A percentile compares a stretch with the other conserved stretches of the same genome.
These are phyloP conservation scores for Boletus rubropictus DNA, from an alignment of 768 basidiomycete genomes.

Conservation along the genomic window DNA sequence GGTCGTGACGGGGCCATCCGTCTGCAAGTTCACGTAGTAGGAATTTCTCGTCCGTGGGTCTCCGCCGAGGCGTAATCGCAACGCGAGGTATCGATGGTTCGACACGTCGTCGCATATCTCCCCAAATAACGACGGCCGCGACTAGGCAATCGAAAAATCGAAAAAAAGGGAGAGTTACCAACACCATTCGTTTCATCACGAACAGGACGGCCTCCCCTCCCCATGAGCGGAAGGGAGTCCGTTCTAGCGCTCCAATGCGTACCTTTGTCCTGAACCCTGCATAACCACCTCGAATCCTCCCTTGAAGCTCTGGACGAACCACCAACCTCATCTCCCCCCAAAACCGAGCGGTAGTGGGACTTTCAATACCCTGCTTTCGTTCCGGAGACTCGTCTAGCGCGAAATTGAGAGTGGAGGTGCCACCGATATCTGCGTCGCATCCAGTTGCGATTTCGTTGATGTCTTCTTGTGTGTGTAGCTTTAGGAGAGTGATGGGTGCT, in stretches of 20 bases:
- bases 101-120: slow-evolving; percentile 81
- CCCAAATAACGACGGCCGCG: slow-evolving; percentile 81
- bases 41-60: slow-evolving; percentile 70
- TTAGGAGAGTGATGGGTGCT: slow-evolving; percentile 58
- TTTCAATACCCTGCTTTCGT: slow-evolving; percentile 41
- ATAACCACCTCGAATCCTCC: slow-evolving; percentile 76
- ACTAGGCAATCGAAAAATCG: slow-evolving; percentile 33
- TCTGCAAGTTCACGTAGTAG: slow-evolving; percentile 94
- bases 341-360: slow-evolving; percentile 58
- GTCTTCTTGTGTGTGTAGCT: slow-evolving; percentile 55
- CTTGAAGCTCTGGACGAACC: slow-evolving; percentile 62
- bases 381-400: slow-evolving; percentile 54
- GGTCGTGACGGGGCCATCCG: slow-evolving; percentile 70
- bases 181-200: neutral
- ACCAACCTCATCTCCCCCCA: slow-evolving; percentile 73
- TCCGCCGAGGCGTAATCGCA: slow-evolving; percentile 75
- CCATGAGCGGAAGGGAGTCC: neutral
- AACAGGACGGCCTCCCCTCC: neutral
- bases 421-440: slow-evolving; percentile 86
- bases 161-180: neutral
- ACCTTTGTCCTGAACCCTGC: slow-evolving; percentile 89
- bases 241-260: slow-evolving; percentile 3
- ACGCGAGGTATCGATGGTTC: slow-evolving; percentile 69
- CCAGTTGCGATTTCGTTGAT: slow-evolving; percentile 66
- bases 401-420: slow-evolving; percentile 73